Conservation (phyloP, 2,329 filamentous ascomycete species). For the Clarireedia paspali region DNA sequence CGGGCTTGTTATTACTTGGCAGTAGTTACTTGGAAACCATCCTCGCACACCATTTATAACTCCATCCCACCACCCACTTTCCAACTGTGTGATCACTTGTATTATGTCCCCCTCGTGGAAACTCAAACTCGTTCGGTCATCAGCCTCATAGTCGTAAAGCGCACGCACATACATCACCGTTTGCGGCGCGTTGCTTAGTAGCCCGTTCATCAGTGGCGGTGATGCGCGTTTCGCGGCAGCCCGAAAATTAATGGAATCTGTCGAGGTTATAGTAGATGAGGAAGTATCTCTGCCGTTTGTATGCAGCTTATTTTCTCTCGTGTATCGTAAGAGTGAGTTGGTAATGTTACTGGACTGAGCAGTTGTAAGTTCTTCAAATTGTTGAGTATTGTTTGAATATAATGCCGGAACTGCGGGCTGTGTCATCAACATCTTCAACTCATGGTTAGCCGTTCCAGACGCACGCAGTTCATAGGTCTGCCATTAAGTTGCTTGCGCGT, state of each 20-base stretch:
- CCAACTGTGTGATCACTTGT: constrained; percentile 94
- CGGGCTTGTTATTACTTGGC: constrained; percentile 71
- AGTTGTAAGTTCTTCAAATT: constrained; percentile 2
- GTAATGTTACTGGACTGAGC: constrained; percentile 9
- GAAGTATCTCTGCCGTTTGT: constrained; percentile 13
- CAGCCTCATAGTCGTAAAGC: constrained; percentile 95
- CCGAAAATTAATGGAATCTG: constrained; percentile 13
- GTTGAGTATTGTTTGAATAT: constrained; percentile 5
- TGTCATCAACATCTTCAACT: constrained; percentile 12
- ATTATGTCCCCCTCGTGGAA: constrained; percentile 97
- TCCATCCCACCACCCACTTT: constrained; percentile 99
- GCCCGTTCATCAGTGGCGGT: constrained; percentile 48
- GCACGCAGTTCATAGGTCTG: not conserved
- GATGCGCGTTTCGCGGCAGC: constrained; percentile 21
- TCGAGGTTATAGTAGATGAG: constrained; percentile 11
- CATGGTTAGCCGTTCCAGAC: constrained; percentile 2
- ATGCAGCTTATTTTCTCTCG: constrained; percentile 10
- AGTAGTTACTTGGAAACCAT: constrained; percentile 99
- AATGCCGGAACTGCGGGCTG: constrained; percentile 8
- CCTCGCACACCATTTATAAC: constrained; percentile 94
- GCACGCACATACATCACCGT: constrained; percentile 86
- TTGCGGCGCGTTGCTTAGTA: constrained; percentile 50
- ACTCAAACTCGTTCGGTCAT: constrained; percentile 92
- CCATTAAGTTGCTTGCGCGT: constrained; percentile 2
- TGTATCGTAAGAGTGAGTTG: constrained; percentile 11